A percentile compares a stretch with the other conserved stretches of the same genome.
These are phyloP conservation scores for Dryadomyces sulphureus DNA, from an alignment of 2,329 filamentous ascomycete genomes.

Conservation along the genomic window DNA sequence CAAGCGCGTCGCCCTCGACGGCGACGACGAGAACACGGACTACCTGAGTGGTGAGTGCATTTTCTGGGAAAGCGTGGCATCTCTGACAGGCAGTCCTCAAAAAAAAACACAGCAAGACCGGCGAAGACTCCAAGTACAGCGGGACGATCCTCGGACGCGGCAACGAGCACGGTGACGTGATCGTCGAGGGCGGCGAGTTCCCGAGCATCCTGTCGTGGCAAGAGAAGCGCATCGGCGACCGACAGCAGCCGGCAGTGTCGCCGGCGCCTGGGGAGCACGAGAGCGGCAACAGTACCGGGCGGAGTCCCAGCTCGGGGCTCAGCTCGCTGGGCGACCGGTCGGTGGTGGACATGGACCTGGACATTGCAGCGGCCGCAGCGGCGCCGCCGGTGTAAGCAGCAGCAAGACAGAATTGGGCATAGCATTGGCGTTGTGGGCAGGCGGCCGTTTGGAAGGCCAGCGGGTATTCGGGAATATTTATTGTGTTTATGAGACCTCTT, in stretches of 20 bases:
- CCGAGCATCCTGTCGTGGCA: conserved; percentile 55
- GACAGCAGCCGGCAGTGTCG: conserved; percentile 12
- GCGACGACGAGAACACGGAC: conserved; percentile 48
- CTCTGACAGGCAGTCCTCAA: conserved; percentile 49
- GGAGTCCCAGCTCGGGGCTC: conserved; percentile 38
- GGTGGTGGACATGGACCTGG: conserved; percentile 32
- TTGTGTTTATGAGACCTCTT: conserved; percentile 5
- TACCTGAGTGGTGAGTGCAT: conserved; percentile 47
- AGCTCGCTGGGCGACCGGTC: conserved; percentile 39
- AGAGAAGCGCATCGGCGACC: conserved; percentile 18
- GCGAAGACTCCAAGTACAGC: conserved; percentile 72
- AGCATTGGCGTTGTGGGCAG: conserved; percentile 1
- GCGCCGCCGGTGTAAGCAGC: no score
- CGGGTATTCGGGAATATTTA: background rate
- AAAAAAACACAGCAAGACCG: conserved; percentile 82
- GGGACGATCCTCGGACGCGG: conserved; percentile 69
- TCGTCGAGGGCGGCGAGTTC: conserved; percentile 63
- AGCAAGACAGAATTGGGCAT: conserved; percentile 1
- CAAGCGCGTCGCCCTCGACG: conserved; percentile 62
- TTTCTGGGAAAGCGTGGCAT: background rate
- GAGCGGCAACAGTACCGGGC: conserved; percentile 8
- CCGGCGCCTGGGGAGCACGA: background rate
- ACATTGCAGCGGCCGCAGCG: conserved; percentile 7
- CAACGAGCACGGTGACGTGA: conserved; percentile 51
- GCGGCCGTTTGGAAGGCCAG: background rate